Evolutionary conservation across 768 basidiomycete genomes (phyloP), one percentile per base, ranked within the genome.

Genomic region (Boletus reticulatus): DNA sequence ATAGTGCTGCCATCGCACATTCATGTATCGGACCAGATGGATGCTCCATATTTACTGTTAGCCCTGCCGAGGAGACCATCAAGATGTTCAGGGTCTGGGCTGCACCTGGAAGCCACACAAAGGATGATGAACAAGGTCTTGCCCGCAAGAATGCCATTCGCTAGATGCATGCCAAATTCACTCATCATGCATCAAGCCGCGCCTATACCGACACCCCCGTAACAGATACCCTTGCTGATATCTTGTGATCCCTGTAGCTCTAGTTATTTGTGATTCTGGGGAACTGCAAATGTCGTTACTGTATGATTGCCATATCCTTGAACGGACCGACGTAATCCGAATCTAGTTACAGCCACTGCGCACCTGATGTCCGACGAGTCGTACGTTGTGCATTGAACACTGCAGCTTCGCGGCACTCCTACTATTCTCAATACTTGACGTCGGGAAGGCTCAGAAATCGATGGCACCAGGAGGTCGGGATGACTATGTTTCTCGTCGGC

Each of bases 51-150:
- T 87, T 87, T 62, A 85, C 86, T 32, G 78, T 84, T 9, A 85
- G 82, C 53, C 82, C 84, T 2, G 71, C 68, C 27, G 86, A 87
- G 59, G 84, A 87, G 67, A 80, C 83, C 45, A 84, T 88, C 72
- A 87, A 85, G 72, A 83, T 86, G 79, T 88, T 85, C 80, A 82
- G 84, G 58, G 83, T 87, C 32, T 88, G 85, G 86, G 68, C 70
- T 48, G 41, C 59, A 2, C 61, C 70, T 0, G 62, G 44, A 43
- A 57, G n/a, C 17, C 58, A 62, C 44, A 27, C 41, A 34, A 73
- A 53, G 32, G 48, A 58, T 8, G 62, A 59, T 2, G 59, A 57
- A 44, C 50, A 58, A 48, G 69, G 67, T 51, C 52, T 72, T 19
- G 42, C 37, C 50, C 53, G 57, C 27, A 71, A 55, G 47, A 67